Evolutionary conservation across 192 early-diverging fungal species (phyloP).

Genomic region (Coemansia reversa): DNA sequence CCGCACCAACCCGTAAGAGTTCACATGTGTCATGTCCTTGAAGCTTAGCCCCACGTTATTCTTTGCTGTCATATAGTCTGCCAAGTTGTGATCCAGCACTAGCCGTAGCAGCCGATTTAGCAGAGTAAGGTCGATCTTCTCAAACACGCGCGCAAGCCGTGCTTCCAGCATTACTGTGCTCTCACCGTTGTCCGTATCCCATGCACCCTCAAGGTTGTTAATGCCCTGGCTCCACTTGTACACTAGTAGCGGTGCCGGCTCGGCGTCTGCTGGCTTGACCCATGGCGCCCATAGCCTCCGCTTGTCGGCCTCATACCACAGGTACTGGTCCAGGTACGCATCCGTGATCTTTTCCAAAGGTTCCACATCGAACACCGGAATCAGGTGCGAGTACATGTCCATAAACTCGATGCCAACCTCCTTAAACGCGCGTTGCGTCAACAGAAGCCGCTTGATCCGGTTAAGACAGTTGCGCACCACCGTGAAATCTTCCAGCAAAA

Average conservation of each 20-base stretch:
- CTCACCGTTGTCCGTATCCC: conserved; percentile 88
- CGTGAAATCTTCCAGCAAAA: conserved; percentile 22
- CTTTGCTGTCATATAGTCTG: conserved; percentile 99
- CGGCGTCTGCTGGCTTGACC: conserved; percentile 97
- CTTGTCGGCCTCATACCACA: conserved; percentile 99
- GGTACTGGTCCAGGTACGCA: conserved; percentile 97
- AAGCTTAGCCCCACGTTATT: conserved; percentile 97
- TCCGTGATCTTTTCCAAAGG: conserved; percentile 99
- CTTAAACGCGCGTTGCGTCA: conserved; percentile 98
- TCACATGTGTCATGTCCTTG: conserved; percentile 99
- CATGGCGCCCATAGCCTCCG: conserved; percentile 97
- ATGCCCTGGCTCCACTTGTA: conserved; percentile 99
- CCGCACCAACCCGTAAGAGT: conserved; percentile 93
- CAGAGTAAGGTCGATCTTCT: conserved; percentile 97
- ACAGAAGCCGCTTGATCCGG: conserved; percentile 90
- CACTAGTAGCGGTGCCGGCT: conserved; percentile 93
- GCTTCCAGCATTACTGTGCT: conserved; percentile 98
- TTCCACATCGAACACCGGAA: conserved; percentile 97
- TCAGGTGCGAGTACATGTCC: conserved; percentile 96
- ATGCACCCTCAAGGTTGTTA: conserved; percentile 95
- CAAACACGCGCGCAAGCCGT: conserved; percentile 85
- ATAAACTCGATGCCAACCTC: conserved; percentile 99
- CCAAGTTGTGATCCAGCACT: conserved; percentile 98
- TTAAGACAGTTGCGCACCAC: conserved; percentile 32
- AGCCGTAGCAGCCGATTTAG: conserved; percentile 90